Evolutionary conservation across 106 monocot genomes (phyloP).

Genomic region (Dioscorea dumetorum): DNA sequence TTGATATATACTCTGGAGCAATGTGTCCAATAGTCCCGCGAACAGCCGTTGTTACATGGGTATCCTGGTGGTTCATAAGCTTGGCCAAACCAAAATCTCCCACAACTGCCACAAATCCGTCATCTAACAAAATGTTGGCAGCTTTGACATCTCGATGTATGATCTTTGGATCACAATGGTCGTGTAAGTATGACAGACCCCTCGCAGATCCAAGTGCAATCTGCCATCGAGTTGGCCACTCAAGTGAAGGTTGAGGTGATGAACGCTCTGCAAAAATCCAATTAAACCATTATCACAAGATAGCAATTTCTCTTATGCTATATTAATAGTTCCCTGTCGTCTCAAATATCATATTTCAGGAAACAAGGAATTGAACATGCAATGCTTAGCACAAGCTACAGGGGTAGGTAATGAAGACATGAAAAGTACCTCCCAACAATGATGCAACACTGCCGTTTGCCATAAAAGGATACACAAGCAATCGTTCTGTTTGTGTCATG

Average conservation of each 20-base stretch:
- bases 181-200: slow-evolving; percentile 67
- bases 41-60: slow-evolving; percentile 72
- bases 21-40: slow-evolving; percentile 76
- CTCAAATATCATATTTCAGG: too few species aligned
- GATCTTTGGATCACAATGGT: slow-evolving; percentile 80
- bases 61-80: slow-evolving; percentile 75
- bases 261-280: slow-evolving; percentile 29
- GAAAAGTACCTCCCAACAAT: slow-evolving; percentile 52
- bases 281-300: too few species aligned
- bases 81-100: slow-evolving; percentile 74
- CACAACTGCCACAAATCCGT: slow-evolving; percentile 71
- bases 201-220: slow-evolving; percentile 74
- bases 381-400: too few species aligned
- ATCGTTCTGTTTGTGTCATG: slow-evolving; percentile 70
- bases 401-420: background rate
- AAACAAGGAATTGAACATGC: too few species aligned
- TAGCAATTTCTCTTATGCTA: too few species aligned
- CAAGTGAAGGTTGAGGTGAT: slow-evolving; percentile 45
- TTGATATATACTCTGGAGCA: slow-evolving; percentile 71
- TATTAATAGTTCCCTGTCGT: too few species aligned
- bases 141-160: slow-evolving; percentile 81
- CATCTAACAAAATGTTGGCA: slow-evolving; percentile 74
- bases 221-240: slow-evolving; percentile 48
- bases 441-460: slow-evolving; percentile 82
- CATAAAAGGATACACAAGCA: slow-evolving; percentile 78